Conservation (phyloP, 2,329 filamentous ascomycete genomes). For the Nothopassalora personata region DNA sequence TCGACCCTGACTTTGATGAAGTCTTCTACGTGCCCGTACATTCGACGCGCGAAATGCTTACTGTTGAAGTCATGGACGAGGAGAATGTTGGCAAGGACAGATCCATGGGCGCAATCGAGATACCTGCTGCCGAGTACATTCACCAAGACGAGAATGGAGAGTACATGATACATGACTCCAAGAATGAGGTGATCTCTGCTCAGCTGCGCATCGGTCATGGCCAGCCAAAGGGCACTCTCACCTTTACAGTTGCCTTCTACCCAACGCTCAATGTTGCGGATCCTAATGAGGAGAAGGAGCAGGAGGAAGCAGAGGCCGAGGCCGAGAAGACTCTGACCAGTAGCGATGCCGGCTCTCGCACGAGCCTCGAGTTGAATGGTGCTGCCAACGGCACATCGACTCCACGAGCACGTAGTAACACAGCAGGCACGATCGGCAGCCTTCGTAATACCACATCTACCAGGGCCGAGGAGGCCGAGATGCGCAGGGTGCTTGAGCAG, state of each 20-base stretch:
- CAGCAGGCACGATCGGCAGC: conserved; percentile 40
- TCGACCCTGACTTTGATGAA: conserved; percentile 94
- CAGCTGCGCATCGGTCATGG: conserved; percentile 71
- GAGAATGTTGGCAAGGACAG: conserved; percentile 90
- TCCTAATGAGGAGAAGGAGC: conserved; percentile 70
- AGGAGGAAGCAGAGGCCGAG: conserved; percentile 53
- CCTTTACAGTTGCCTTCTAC: conserved; percentile 83
- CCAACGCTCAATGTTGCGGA: conserved; percentile 83
- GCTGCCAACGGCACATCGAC: neutral
- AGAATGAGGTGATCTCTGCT: conserved; percentile 56
- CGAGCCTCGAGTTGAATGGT: conserved; percentile 13
- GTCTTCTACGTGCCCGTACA: conserved; percentile 91
- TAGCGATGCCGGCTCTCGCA: conserved; percentile 13
- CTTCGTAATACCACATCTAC: conserved; percentile 28
- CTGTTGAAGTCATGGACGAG: conserved; percentile 92
- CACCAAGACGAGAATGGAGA: conserved; percentile 72
- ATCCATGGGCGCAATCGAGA: conserved; percentile 73
- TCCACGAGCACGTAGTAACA: conserved; percentile 21
- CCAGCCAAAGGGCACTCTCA: conserved; percentile 69
- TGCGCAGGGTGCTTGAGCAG: conserved; percentile 43
- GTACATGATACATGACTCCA: conserved; percentile 72
- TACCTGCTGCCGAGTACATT: conserved; percentile 74
- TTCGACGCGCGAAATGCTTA: conserved; percentile 73
- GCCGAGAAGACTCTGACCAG: conserved; percentile 18
- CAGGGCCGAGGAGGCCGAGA: conserved; percentile 35